Percentiles rank a stretch among this genome's conserved stretches.
These are phyloP conservation scores for Solanum chacoense DNA, from an alignment of 305 asterid species.

Conservation along the genomic window DNA sequence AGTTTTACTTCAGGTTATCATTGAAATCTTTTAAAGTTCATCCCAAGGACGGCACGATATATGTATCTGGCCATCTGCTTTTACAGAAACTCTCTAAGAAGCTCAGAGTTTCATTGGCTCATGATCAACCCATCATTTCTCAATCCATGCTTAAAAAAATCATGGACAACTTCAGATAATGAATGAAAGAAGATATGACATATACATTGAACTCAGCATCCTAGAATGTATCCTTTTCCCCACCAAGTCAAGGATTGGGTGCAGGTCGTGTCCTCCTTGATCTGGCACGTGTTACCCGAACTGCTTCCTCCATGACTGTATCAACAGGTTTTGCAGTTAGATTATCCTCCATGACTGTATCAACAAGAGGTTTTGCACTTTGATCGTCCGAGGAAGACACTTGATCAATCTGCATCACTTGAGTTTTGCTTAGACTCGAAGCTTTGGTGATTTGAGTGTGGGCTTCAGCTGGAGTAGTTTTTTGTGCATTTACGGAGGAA, in stretches of 20 bases:
- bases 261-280: constrained; percentile 6
- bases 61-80: neutral
- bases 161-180: neutral
- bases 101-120: neutral
- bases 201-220: neutral
- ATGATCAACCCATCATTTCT: neutral
- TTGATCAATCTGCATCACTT: neutral
- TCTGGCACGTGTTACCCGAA: constrained; percentile 10
- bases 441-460: neutral
- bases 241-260: neutral
- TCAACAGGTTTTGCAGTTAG: neutral
- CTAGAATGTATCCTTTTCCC: neutral
- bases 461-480: neutral
- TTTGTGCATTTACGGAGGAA: neutral
- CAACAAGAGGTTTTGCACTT: neutral
- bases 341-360: constrained; percentile 4
- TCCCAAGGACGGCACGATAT: neutral
- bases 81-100: neutral
- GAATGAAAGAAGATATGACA: neutral
- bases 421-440: neutral
- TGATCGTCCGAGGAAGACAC: neutral
- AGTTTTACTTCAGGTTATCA: neutral
- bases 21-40: neutral
- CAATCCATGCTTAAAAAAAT: neutral
- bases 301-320: constrained; percentile 2